phyloP scores from a whole-genome alignment of 78 protist genomes.

The slime mould (Dictyostelium discoideum) region dicty_2.7 NC_007088.5:8332001-8332500 shows the following conservation, averaged over 20 bases:
- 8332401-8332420: conserved; percentile 21
- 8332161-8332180: conserved; percentile 51
- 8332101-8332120: conserved; percentile 40
- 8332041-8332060: conserved; percentile 31
- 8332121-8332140: conserved; percentile 51
- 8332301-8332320: conserved; percentile 7
- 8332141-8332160: conserved; percentile 33
- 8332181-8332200: conserved; percentile 12
- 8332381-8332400: conserved; percentile 39
- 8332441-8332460: conserved; percentile 58
- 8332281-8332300: background rate
- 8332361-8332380: conserved; percentile 30
- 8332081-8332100: conserved; percentile 56
- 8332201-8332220: conserved; percentile 40
- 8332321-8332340: conserved; percentile 60
- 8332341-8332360: conserved; percentile 53
- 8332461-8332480: conserved; percentile 59
- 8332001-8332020: background rate
- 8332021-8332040: conserved; percentile 40
- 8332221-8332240: conserved; percentile 25
- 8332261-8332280: too few species aligned
- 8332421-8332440: conserved; percentile 36
- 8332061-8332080: conserved; percentile 33
- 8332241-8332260: background rate
- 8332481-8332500: background rate